These are phyloP conservation scores for Solanum chiquidenum DNA, from an alignment of 257 asterid species.

Conservation along the genomic window DNA sequence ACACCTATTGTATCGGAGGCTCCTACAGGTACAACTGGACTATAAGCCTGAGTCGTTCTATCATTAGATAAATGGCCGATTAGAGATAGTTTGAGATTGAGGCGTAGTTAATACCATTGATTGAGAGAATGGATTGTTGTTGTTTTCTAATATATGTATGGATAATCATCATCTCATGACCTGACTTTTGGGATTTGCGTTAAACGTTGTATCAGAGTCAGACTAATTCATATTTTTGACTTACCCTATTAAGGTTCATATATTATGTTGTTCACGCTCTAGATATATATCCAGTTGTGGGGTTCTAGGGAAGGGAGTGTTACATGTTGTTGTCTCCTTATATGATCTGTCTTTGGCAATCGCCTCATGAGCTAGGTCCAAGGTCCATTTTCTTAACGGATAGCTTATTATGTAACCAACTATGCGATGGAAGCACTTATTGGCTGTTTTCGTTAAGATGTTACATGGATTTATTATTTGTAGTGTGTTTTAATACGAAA, in stretches of 20 bases:
- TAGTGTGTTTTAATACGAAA: background rate
- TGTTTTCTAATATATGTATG: background rate
- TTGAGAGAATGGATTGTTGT: background rate
- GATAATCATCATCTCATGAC: background rate
- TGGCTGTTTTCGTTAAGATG: background rate
- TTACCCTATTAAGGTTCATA: background rate
- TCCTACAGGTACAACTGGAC: too few species aligned
- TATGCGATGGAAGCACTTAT: background rate
- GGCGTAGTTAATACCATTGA: background rate
- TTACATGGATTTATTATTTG: background rate
- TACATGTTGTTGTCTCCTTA: background rate
- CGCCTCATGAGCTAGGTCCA: background rate
- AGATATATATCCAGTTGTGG: background rate
- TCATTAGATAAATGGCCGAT: background rate
- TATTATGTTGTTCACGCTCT: background rate
- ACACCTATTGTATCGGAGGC: background rate
- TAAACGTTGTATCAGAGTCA: background rate
- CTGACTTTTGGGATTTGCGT: background rate
- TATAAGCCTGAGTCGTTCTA: too few species aligned
- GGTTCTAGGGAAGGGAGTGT: background rate
- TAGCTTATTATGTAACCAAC: background rate
- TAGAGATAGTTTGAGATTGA: background rate
- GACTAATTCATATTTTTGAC: background rate
- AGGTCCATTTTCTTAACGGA: background rate
- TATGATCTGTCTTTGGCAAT: background rate